These are phyloP conservation scores for Heterobasidion irregulare DNA, from an alignment of 1,284 basidiomycete species.

Conservation along the genomic window DNA sequence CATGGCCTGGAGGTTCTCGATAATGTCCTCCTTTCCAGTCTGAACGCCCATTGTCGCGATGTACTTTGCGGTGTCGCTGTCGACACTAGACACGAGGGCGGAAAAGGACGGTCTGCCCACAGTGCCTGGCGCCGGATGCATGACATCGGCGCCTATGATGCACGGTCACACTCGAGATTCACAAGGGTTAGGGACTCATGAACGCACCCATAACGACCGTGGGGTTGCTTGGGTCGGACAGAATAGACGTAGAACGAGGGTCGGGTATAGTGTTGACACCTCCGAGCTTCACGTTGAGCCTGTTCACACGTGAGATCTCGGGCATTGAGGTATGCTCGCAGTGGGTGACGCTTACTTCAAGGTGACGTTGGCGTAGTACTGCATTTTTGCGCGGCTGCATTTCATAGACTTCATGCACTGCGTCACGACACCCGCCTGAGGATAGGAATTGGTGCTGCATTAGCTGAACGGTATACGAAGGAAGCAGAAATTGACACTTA, in stretches of 20 bases:
- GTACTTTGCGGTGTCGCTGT: conserved; percentile 51
- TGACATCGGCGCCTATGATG: conserved; percentile 60
- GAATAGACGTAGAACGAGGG: conserved; percentile 44
- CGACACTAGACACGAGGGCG: conserved; percentile 66
- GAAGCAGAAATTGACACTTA: conserved; percentile 14
- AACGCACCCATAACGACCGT: conserved; percentile 68
- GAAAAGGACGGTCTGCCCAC: conserved; percentile 70
- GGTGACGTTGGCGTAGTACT: conserved; percentile 73
- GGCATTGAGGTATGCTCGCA: neutral
- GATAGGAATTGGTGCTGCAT: neutral
- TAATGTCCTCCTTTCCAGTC: conserved; percentile 63
- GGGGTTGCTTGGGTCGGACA: conserved; percentile 59
- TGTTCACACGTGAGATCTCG: conserved; percentile 17
- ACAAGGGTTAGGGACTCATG: neutral
- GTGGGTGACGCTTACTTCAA: conserved; percentile 52
- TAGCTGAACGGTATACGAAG: neutral
- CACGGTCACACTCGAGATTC: neutral
- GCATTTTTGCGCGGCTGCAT: conserved; percentile 52
- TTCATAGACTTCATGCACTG: conserved; percentile 65
- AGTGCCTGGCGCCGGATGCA: conserved; percentile 72
- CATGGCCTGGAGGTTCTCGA: conserved; percentile 61
- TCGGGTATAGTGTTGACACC: conserved; percentile 72
- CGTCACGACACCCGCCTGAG: conserved; percentile 59
- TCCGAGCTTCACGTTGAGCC: conserved; percentile 75
- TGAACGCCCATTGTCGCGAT: conserved; percentile 55